These are phyloP conservation scores for Zygosaccharomyces lentus DNA, from an alignment of 805 yeast genomes.

Conservation along the genomic window DNA sequence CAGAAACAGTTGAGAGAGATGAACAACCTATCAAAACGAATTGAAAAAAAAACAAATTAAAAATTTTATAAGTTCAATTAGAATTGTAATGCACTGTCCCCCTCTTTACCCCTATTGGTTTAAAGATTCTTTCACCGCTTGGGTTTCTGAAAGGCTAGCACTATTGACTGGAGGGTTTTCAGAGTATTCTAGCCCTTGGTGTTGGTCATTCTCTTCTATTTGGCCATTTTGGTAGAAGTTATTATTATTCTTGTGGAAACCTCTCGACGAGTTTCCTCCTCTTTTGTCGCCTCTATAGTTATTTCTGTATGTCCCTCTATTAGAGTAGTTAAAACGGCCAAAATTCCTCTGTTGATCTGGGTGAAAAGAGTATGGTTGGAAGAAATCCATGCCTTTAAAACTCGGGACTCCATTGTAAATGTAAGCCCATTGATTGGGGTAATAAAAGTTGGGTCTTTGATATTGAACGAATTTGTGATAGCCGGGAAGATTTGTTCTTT, in stretches of 20 bases:
- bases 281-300: constrained; percentile 9
- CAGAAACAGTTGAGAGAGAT: background rate
- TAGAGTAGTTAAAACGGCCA: constrained; percentile 5
- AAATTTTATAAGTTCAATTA: too few relatives aligned
- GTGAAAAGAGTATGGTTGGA: constrained; percentile 5
- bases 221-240: background rate
- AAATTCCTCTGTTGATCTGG: constrained; percentile 3
- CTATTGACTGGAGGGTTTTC: background rate
- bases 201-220: background rate
- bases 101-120: too few relatives aligned
- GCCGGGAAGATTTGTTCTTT: constrained; percentile 54
- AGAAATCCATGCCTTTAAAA: constrained; percentile 6
- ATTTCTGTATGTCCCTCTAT: constrained; percentile 27
- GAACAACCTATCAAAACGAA: too few relatives aligned
- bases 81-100: too few relatives aligned
- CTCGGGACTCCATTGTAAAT: constrained; percentile 3
- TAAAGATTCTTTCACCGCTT: background rate
- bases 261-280: constrained; percentile 8
- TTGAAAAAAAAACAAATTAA: too few relatives aligned
- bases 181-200: background rate
- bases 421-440: constrained; percentile 10
- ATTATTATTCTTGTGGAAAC: background rate
- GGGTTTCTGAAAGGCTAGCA: background rate
- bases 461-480: constrained; percentile 21
- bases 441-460: constrained; percentile 9